Base-by-base conservation (phyloP, 1,139 yeast species). In the Lodderomyces theae region DNA sequence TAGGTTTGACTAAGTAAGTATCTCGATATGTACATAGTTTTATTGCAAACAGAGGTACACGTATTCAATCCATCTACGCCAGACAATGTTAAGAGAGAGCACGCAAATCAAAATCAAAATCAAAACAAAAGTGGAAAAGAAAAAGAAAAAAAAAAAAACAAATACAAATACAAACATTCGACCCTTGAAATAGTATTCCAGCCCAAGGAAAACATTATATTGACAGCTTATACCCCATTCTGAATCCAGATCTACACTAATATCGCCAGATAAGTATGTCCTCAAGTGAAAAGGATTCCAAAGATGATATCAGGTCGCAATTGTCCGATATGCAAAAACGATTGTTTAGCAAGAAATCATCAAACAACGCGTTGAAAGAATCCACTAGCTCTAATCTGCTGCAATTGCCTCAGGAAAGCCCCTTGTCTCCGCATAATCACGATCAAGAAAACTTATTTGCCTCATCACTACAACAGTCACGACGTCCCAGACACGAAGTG, bases 291-390 rank as follows among this genome's bases (percentile, higher is more conserved):
- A 48, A 45, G 17, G 29, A 45, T n/a, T 36, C 46, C 12, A 47
- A 43, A 28, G 52, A 50, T 23, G 84, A 79, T 49, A 69, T 80
- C 46, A 69, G 82, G 48, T 72, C 75, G 34, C 86, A 81, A 56
- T 66, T 82, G 42, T 76, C 79, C 19, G 83, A 79, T 49, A 71
- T 81, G 44, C 86, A 80, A 57, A 72, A 69, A 49, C 67, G 79
- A 47, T 60, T 80, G 37, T 73, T 77, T 43, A 70, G 56, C 38
- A 46, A 55, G 19, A 51, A 62, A 53, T 34, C 66, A 45, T 19
- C 39, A 5, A 40, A 53, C 54, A 42, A 55, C 53, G 41, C 51
- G 56, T 51, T 46, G 51, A 54, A 40, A 45, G 40, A 48, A 45
- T 40, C 41, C 8, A 13, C 38, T 38, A 45, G 35, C 35, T 26